These are phyloP conservation scores for Lactifluus piperatus DNA, from an alignment of 768 basidiomycete species.

Conservation along the genomic window DNA sequence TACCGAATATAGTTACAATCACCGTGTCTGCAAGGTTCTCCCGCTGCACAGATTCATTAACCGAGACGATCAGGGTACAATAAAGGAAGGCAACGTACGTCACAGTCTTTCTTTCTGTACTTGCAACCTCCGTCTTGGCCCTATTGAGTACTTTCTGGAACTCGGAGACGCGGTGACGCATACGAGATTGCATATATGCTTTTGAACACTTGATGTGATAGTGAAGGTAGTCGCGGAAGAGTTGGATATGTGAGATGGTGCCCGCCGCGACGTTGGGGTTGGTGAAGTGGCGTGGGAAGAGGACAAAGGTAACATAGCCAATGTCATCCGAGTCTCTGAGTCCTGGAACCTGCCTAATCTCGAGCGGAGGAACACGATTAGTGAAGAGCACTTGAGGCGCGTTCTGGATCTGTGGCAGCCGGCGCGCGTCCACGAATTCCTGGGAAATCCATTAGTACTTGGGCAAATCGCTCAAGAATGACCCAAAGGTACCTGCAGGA, in stretches of 20 bases:
- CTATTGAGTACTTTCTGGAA: slow-evolving; percentile 95
- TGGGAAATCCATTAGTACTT: slow-evolving; percentile 25
- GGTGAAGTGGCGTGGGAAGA: slow-evolving; percentile 93
- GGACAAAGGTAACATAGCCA: slow-evolving; percentile 39
- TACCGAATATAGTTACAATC: slow-evolving; percentile 10
- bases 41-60: slow-evolving; percentile 12
- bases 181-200: slow-evolving; percentile 98
- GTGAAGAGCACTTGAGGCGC: slow-evolving; percentile 96
- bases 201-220: slow-evolving; percentile 99
- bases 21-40: slow-evolving; percentile 20
- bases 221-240: slow-evolving; percentile 98
- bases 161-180: slow-evolving; percentile 88
- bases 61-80: not conserved
- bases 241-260: slow-evolving; percentile 90
- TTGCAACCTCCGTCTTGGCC: slow-evolving; percentile 85
- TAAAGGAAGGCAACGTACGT: slow-evolving; percentile 43
- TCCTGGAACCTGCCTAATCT: slow-evolving; percentile 81
- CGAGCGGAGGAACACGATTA: slow-evolving; percentile 92
- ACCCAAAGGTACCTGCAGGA: slow-evolving; percentile 64
- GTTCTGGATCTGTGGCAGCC: slow-evolving; percentile 86
- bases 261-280: slow-evolving; percentile 55
- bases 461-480: not conserved
- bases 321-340: slow-evolving; percentile 57
- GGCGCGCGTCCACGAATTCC: slow-evolving; percentile 99
- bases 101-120: slow-evolving; percentile 83